Percentiles rank a stretch among this genome's conserved stretches.
Conservation (phyloP, 768 basidiomycete species). For the Cantharellus cinnabarinus region DNA sequence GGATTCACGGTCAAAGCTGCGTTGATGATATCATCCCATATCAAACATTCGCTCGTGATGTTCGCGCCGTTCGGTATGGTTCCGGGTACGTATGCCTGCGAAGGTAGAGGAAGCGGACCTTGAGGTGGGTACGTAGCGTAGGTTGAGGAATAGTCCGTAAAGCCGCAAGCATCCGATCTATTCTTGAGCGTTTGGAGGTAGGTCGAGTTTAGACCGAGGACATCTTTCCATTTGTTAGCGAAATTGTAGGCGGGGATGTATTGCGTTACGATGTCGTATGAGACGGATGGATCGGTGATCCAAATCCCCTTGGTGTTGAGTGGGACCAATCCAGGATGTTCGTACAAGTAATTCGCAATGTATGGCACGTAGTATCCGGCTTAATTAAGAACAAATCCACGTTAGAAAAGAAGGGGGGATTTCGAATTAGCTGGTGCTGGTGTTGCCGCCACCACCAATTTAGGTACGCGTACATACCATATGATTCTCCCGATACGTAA, state of each 20-base stretch:
- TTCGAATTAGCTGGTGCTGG: not conserved
- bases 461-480: not conserved
- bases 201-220: conserved; percentile 55
- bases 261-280: conserved; percentile 42
- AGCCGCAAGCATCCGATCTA: conserved; percentile 35
- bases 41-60: conserved; percentile 29
- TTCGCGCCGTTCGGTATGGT: conserved; percentile 29
- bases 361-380: conserved; percentile 52
- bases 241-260: conserved; percentile 57
- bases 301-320: conserved; percentile 48
- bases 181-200: conserved; percentile 40
- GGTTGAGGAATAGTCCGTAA: conserved; percentile 38
- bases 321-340: conserved; percentile 30
- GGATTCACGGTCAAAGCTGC: conserved; percentile 45
- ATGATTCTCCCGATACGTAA: conserved; percentile 40
- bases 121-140: conserved; percentile 47
- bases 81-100: not conserved
- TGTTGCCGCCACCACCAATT: not conserved
- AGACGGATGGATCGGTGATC: conserved; percentile 46
- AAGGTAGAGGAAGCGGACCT: conserved; percentile 44
- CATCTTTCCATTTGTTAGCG: conserved; percentile 42
- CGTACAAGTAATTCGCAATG: conserved; percentile 55
- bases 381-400: conserved; percentile 12
- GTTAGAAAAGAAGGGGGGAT: not conserved
- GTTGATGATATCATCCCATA: conserved; percentile 46